A percentile compares a stretch with the other conserved stretches of the same genome.
Conservation (phyloP, 495 filamentous ascomycete genomes). For the Sphaerosporella brunnea region DNA sequence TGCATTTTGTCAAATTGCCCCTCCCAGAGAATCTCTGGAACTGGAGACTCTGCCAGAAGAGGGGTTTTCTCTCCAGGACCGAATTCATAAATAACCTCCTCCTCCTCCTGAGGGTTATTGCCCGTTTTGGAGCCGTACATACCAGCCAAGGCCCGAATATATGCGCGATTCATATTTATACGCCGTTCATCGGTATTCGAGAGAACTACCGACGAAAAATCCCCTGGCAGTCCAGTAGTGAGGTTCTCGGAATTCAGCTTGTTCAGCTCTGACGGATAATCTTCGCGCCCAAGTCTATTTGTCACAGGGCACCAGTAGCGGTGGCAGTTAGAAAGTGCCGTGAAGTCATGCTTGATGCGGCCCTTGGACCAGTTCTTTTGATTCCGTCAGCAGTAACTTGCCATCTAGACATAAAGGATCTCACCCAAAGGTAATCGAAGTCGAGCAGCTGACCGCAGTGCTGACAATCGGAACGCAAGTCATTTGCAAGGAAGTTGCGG, state of each 20-base stretch:
- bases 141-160: background rate
- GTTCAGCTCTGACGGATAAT: background rate
- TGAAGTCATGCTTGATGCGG: background rate
- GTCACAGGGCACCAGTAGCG: background rate
- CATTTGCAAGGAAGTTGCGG: constrained; percentile 3
- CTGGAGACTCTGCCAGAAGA: background rate
- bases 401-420: background rate
- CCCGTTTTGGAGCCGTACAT: no score
- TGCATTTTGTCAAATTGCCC: background rate
- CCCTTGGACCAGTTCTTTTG: background rate
- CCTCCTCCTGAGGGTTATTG: background rate
- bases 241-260: background rate
- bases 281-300: background rate
- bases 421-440: background rate
- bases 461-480: background rate
- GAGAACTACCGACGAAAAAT: background rate
- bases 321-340: background rate
- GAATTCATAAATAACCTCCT: background rate
- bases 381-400: background rate
- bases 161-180: background rate
- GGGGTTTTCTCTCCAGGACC: background rate
- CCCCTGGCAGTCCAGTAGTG: background rate
- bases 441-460: constrained; percentile 1
- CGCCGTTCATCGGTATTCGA: background rate
- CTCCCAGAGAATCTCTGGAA: background rate